Conservation (phyloP, 768 basidiomycete species). For the Tylopilus sp. region DNA sequence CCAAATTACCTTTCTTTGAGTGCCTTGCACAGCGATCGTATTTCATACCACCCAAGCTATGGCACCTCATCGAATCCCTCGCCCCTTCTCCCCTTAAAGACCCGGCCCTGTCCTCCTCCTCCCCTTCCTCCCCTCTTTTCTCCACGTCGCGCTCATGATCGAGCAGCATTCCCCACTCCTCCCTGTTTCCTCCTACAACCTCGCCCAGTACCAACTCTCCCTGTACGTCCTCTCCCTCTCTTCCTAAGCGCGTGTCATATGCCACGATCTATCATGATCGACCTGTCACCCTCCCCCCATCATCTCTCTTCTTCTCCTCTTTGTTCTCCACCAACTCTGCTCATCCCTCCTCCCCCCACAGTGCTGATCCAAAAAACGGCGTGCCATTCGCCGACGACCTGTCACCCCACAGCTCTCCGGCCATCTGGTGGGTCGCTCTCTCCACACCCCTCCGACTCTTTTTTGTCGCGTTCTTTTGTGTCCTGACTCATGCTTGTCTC, state of each 20-base stretch:
- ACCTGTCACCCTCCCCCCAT: conserved; percentile 18
- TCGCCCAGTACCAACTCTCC: conserved; percentile 59
- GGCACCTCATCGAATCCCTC: not conserved
- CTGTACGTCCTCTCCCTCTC: conserved; percentile 40
- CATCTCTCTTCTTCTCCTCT: conserved; percentile 8
- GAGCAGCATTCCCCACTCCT: conserved; percentile 42
- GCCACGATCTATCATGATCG: conserved; percentile 33
- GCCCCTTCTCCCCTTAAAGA: conserved; percentile 19
- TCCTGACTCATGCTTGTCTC: conserved; percentile 13
- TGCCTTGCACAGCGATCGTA: conserved; percentile 36
- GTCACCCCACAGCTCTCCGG: conserved; percentile 45
- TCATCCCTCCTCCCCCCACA: conserved; percentile 15
- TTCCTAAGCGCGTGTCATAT: conserved; percentile 26
- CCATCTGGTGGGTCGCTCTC: conserved; percentile 41
- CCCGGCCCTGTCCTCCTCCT: conserved; percentile 10
- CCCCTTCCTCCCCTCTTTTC: not conserved
- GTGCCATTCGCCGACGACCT: conserved; percentile 43
- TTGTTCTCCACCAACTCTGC: not conserved
- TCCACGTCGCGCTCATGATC: conserved; percentile 45
- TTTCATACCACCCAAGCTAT: conserved; percentile 21
- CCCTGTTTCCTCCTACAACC: conserved; percentile 55
- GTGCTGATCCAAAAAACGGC: conserved; percentile 42
- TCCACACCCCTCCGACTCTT: conserved; percentile 15
- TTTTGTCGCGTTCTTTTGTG: conserved; percentile 12
- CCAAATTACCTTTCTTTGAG: conserved; percentile 26